Conservation (phyloP, 495 filamentous ascomycete genomes). For the Ramalina intermedia region DNA sequence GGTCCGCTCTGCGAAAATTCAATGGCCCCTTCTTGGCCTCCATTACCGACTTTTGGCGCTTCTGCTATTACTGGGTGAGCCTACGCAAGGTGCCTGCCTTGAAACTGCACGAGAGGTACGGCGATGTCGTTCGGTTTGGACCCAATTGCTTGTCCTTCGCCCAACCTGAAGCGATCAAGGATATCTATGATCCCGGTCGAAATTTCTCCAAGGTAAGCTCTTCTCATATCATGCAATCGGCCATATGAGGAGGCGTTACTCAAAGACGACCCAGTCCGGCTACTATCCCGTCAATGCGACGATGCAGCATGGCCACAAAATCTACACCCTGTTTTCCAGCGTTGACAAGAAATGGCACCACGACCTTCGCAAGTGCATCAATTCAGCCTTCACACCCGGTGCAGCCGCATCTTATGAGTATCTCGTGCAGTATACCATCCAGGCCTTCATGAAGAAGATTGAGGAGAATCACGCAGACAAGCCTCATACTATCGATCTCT, state of each 20-base stretch:
- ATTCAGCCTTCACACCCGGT: conserved; percentile 62
- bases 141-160: conserved; percentile 55
- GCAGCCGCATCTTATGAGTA: conserved; percentile 63
- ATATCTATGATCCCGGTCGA: conserved; percentile 72
- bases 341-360: conserved; percentile 63
- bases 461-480: conserved; percentile 9
- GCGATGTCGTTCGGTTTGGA: conserved; percentile 55
- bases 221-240: neutral
- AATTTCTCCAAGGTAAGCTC: conserved; percentile 54
- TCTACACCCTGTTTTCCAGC: conserved; percentile 65
- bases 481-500: conserved; percentile 41
- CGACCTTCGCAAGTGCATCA: conserved; percentile 54
- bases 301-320: conserved; percentile 46
- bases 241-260: neutral
- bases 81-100: conserved; percentile 15
- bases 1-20: conserved; percentile 24
- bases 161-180: conserved; percentile 52
- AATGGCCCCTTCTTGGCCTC: conserved; percentile 54
- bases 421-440: conserved; percentile 52
- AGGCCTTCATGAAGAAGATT: conserved; percentile 39
- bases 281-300: conserved; percentile 62
- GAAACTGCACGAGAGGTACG: conserved; percentile 57
- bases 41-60: conserved; percentile 59
- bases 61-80: conserved; percentile 17
- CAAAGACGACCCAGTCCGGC: conserved; percentile 36